Percentiles rank a stretch among this genome's conserved stretches.
Evolutionary conservation across 805 yeast genomes (phyloP).

Genomic region (Nakazawaea populi): DNA sequence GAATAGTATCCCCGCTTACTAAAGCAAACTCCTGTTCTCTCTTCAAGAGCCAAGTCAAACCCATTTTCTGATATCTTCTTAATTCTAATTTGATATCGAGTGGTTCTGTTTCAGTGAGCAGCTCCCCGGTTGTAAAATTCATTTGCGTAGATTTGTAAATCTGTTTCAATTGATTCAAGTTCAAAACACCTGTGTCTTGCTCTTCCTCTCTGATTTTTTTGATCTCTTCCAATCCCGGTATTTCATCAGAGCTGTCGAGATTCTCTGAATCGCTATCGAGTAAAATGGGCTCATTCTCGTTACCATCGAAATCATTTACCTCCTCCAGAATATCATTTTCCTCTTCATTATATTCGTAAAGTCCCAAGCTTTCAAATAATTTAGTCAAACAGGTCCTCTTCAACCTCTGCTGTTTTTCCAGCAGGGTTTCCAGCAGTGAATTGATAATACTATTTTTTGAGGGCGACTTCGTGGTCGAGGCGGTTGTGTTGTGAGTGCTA

Average conservation of each 20-base stretch:
- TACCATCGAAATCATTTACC: constrained; percentile 1
- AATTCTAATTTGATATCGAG: constrained; percentile 53
- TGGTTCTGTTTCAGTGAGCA: constrained; percentile 60
- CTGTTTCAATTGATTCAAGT: constrained; percentile 67
- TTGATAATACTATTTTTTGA: neutral
- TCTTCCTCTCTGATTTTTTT: neutral
- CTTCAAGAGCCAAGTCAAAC: constrained; percentile 84
- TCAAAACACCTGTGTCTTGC: constrained; percentile 32
- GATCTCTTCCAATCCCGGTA: constrained; percentile 2
- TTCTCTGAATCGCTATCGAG: constrained; percentile 11
- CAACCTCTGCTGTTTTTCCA: constrained; percentile 43
- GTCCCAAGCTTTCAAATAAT: constrained; percentile 45
- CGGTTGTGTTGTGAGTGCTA: neutral
- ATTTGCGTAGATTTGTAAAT: constrained; percentile 66
- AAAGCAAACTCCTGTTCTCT: constrained; percentile 60
- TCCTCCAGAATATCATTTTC: neutral
- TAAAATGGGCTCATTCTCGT: constrained; percentile 10
- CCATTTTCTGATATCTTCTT: constrained; percentile 78
- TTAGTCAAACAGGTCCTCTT: constrained; percentile 51
- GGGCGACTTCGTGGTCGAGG: neutral
- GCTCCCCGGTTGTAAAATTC: constrained; percentile 37
- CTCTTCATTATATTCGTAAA: constrained; percentile 12
- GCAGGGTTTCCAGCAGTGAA: constrained; percentile 40
- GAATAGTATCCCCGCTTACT: constrained; percentile 26
- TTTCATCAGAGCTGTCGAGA: constrained; percentile 9